These are phyloP conservation scores for Sanghuangporus sanghuang DNA, from an alignment of 1,284 basidiomycete species.

Conservation along the genomic window DNA sequence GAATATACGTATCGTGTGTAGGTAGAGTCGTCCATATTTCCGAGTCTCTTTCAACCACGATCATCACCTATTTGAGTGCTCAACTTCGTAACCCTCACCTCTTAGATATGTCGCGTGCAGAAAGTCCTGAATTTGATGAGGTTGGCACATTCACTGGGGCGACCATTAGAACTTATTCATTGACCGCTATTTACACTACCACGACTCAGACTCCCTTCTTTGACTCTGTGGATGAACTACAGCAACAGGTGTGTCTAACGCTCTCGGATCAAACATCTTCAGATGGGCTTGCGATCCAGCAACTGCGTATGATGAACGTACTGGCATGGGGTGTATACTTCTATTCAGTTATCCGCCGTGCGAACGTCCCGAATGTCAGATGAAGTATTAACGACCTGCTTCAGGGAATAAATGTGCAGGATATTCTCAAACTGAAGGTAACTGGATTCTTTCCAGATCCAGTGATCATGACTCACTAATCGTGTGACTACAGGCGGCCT, in stretches of 20 bases:
- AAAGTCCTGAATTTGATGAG: slow-evolving; percentile 37
- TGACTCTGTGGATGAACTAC: slow-evolving; percentile 83
- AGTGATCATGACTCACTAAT: slow-evolving; percentile 6
- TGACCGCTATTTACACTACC: background rate
- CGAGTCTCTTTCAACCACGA: background rate
- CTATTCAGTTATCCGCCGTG: no score
- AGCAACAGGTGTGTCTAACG: slow-evolving; percentile 65
- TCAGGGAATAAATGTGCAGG: slow-evolving; percentile 91
- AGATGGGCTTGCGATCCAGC: no score
- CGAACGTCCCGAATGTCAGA: background rate
- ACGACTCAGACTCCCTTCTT: slow-evolving; percentile 49
- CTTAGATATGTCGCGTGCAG: slow-evolving; percentile 27
- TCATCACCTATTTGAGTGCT: background rate
- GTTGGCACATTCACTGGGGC: slow-evolving; percentile 32
- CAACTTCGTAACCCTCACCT: background rate
- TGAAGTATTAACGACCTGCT: background rate
- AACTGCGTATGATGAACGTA: no score
- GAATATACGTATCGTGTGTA: background rate
- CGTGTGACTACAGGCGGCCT: slow-evolving; percentile 44
- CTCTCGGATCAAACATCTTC: background rate
- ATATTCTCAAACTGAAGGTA: slow-evolving; percentile 89
- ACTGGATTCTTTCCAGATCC: background rate
- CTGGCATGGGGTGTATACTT: no score
- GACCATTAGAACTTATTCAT: background rate
- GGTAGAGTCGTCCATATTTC: background rate